Evolutionary conservation across 2,329 filamentous ascomycete species (phyloP), one percentile per base, ranked within the genome.

Genomic region (Sarocladiaceae sp.): DNA sequence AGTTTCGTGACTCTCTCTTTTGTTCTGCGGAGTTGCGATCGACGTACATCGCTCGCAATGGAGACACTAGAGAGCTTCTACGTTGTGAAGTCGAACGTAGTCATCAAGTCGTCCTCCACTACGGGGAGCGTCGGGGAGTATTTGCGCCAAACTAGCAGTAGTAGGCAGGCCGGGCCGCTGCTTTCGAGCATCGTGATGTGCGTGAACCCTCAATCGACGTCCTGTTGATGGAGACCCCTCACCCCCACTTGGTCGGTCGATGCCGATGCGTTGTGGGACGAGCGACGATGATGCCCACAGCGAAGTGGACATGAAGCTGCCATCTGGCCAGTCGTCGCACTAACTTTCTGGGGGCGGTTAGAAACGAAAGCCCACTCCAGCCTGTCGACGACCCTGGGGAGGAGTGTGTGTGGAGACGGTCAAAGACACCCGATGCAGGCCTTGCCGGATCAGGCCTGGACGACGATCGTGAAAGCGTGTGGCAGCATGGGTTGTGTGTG

Each of bases 201-300:
- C 35, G 10, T 20, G 17, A 23, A n/a, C 13, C n/a, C 22, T n/a
- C n/a, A n/a, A n/a, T n/a, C n/a, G n/a, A n/a, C n/a, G n/a, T n/a
- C n/a, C n/a, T n/a, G n/a, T n/a, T n/a, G n/a, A n/a, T n/a, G n/a
- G n/a, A n/a, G n/a, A n/a, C 22, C 11, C 11, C 20, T 12, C 3
- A 26, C 17, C 40, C 40, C 40, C 40, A 44, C 20, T 25, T 44
- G 20, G 40, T 44, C 40, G 40, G 40, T 44, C 22, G 17, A n/a
- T 26, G 40, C 40, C 40, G 40, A 44, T n/a, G 20, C 22, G 17
- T 22, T 44, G 40, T 23, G 23, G 28, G 40, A 26, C 17, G 23
- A 37, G 20, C n/a, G 40, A 26, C 23, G 23, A 28, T 44, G 8
- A n/a, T 3, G 40, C 40, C 40, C 22, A 7, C 17, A 5, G 4